Base-by-base conservation (phyloP, 495 filamentous ascomycete species). In the Hypoxylon cercidicola region DNA sequence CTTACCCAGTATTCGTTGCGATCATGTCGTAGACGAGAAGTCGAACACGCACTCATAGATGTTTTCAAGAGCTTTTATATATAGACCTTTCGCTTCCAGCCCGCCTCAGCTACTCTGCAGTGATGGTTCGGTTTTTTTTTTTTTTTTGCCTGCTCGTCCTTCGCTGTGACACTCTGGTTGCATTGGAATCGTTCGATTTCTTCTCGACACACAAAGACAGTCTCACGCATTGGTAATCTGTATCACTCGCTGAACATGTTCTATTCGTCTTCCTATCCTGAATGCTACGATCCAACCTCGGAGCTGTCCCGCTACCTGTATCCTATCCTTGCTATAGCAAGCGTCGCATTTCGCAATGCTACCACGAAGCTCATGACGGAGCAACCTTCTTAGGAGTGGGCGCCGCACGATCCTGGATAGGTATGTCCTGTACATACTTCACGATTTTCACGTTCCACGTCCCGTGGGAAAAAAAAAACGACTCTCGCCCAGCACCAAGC, bases 141-240 rank as follows among this genome's bases (percentile, higher is more conserved):
- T 2, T 32, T 7, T 32, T 32, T 11, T 32, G 30, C 30, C 1
- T 11, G 5, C 30, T 32, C 5, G 5, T 1, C 30, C 44, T 52
- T 58, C 30, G 16, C 40, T n/a, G 53, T 57, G 47, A 47, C 54
- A 34, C 44, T 58, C 46, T 46, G 51, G 60, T 60, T 48, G 60
- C 60, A 64, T 64, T 68, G 44, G 32, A n/a, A 60, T 56, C 45
- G 46, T 45, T 49, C 49, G 35, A 62, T 44, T 44, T 46, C 7
- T 47, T 48, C 15, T 45, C 8, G 16, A 55, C 48, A 58, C 30
- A 32, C 30, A 44, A 37, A 57, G 23, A 51, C 41, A 55, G 54
- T 62, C 44, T 54, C 49, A 55, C 48, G 28, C 28, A 0, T 30
- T 34, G 43, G 64, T 54, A 21, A 20, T 15, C 18, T 52, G 58